These are phyloP conservation scores for Trichoderma semiorbis DNA, from an alignment of 2,329 filamentous ascomycete species.

Conservation along the genomic window DNA sequence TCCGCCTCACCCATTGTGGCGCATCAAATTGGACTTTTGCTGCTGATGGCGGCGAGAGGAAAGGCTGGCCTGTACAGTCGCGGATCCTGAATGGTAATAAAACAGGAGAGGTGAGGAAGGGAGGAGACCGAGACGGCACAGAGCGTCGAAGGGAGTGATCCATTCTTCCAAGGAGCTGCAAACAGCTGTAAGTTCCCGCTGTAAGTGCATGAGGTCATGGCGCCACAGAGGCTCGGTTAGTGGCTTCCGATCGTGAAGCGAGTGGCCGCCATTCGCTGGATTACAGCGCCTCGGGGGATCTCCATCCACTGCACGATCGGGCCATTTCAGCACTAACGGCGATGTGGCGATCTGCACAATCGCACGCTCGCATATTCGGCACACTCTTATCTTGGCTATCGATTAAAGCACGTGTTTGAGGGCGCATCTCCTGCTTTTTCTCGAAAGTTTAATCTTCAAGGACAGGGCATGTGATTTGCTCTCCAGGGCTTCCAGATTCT, in stretches of 20 bases:
- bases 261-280: background rate
- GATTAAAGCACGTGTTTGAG: background rate
- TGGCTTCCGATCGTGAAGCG: background rate
- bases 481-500: background rate
- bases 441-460: background rate
- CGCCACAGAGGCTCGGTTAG: constrained; percentile 4
- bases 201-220: constrained; percentile 18
- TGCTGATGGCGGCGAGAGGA: background rate
- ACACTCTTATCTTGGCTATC: background rate
- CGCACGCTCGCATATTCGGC: background rate
- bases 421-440: background rate
- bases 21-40: background rate
- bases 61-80: background rate
- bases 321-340: background rate
- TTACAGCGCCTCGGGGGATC: background rate
- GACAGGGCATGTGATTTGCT: background rate
- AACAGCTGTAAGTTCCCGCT: constrained; percentile 8
- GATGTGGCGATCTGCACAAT: background rate
- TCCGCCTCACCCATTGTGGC: constrained; percentile 35
- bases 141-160: background rate
- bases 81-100: background rate
- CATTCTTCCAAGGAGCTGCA: background rate
- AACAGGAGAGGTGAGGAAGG: background rate
- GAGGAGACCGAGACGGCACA: background rate
- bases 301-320: background rate